Percentiles rank a stretch among this genome's conserved stretches.
Conservation (phyloP, 2,329 filamentous ascomycete genomes). For the Penicillium sp. region DNA sequence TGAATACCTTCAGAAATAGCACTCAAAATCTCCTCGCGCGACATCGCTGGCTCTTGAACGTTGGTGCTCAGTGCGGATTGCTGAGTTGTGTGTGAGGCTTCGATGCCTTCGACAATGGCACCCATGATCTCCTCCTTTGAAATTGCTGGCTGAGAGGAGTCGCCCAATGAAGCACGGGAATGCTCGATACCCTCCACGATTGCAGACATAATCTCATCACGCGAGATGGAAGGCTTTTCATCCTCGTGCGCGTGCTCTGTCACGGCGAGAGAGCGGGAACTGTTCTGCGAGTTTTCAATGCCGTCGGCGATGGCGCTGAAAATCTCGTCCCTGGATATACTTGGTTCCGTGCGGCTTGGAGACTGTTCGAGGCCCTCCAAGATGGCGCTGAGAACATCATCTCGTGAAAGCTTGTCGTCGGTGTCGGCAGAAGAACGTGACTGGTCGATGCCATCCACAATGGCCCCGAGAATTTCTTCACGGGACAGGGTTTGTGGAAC, state of each 20-base stretch:
- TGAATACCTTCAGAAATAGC: constrained; percentile 63
- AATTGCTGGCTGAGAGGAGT: background rate
- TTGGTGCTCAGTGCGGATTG: constrained; percentile 36
- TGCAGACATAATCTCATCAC: constrained; percentile 8
- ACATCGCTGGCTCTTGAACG: constrained; percentile 46
- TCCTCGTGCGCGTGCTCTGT: background rate
- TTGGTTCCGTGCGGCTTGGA: background rate
- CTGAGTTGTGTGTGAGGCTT: constrained; percentile 29
- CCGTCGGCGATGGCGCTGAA: constrained; percentile 10
- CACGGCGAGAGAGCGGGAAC: constrained; percentile 2
- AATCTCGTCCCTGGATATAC: constrained; percentile 8
- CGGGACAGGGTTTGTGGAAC: constrained; percentile 47
- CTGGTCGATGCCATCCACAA: constrained; percentile 56
- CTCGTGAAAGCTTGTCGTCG: background rate
- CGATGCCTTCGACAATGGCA: constrained; percentile 25
- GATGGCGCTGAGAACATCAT: constrained; percentile 4
- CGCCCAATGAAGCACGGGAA: background rate
- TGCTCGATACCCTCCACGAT: constrained; percentile 6
- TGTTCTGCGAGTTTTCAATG: constrained; percentile 2
- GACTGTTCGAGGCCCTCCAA: constrained; percentile 3
- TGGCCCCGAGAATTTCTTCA: constrained; percentile 57
- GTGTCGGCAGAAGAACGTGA: constrained; percentile 2
- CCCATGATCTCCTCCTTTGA: constrained; percentile 14
- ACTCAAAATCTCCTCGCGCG: constrained; percentile 57
- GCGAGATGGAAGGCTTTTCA: background rate